phyloP scores from a whole-genome alignment of 2,329 filamentous ascomycete genomes.

The Paraphaeosphaeria minitans region DNA sequence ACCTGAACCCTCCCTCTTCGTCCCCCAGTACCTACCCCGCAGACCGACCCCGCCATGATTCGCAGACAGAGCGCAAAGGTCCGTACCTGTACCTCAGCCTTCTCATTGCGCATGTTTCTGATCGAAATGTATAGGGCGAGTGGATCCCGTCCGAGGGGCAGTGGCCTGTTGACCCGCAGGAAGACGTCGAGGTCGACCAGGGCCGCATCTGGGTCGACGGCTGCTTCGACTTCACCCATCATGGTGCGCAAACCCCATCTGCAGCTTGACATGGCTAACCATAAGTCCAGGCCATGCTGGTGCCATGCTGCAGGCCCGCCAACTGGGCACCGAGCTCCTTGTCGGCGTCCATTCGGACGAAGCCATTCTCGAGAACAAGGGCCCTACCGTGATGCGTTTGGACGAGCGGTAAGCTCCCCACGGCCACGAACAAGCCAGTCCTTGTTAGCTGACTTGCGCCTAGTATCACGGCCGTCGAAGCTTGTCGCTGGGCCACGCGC shows the following conservation, averaged over 20 bases:
- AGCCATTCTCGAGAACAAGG: constrained; percentile 94
- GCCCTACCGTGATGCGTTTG: constrained; percentile 94
- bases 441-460: constrained; percentile 18
- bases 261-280: constrained; percentile 4
- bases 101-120: constrained; percentile 9
- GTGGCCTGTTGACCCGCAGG: constrained; percentile 70
- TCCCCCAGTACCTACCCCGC: neutral
- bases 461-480: constrained; percentile 86
- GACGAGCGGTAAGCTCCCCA: constrained; percentile 69
- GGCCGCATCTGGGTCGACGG: constrained; percentile 96
- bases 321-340: constrained; percentile 84
- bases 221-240: constrained; percentile 99
- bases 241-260: constrained; percentile 63
- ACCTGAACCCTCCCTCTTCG: too few relatives aligned
- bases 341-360: constrained; percentile 96
- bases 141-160: constrained; percentile 58
- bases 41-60: constrained; percentile 27
- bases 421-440: neutral
- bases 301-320: constrained; percentile 93
- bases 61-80: constrained; percentile 47
- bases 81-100: neutral
- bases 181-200: constrained; percentile 62
- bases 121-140: constrained; percentile 33
- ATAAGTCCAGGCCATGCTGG: constrained; percentile 78
- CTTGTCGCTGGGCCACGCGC: constrained; percentile 90